phyloP scores from a whole-genome alignment of 768 basidiomycete species.

The Leccinum truebloodii region DNA sequence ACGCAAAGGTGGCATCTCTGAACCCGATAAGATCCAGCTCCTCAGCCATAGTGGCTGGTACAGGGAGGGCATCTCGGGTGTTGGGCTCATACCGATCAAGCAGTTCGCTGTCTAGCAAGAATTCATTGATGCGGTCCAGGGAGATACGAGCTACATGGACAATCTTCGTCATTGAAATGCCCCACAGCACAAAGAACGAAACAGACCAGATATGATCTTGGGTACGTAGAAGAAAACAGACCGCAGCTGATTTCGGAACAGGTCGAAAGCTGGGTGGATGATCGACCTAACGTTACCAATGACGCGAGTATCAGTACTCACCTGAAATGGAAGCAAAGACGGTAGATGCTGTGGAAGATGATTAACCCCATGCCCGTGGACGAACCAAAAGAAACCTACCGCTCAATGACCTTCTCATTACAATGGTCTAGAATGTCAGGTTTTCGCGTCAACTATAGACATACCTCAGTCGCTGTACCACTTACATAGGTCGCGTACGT shows the following conservation, averaged over 20 bases:
- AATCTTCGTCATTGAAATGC: too few species aligned
- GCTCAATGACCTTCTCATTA: background rate
- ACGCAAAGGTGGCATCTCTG: conserved; percentile 4
- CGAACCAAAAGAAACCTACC: background rate
- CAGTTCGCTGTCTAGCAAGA: conserved; percentile 3
- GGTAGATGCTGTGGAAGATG: background rate
- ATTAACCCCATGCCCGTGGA: background rate
- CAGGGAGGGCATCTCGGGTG: background rate
- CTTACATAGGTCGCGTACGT: conserved; percentile 6
- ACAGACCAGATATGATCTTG: conserved; percentile 2
- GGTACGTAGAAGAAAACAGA: conserved; percentile 1
- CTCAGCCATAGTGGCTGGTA: background rate
- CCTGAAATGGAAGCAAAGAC: conserved; percentile 7
- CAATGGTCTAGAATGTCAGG: background rate
- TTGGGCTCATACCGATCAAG: conserved; percentile 2
- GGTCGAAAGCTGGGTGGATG: background rate
- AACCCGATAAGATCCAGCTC: background rate
- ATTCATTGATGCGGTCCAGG: conserved; percentile 7
- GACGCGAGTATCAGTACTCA: background rate
- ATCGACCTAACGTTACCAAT: background rate
- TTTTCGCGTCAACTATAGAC: background rate
- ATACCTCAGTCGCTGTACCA: background rate
- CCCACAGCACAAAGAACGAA: too few species aligned
- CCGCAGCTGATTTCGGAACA: background rate
- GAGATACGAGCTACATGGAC: background rate